Conservation (phyloP, 176 grass and related monocot genomes). For the Otatea glauca region DNA sequence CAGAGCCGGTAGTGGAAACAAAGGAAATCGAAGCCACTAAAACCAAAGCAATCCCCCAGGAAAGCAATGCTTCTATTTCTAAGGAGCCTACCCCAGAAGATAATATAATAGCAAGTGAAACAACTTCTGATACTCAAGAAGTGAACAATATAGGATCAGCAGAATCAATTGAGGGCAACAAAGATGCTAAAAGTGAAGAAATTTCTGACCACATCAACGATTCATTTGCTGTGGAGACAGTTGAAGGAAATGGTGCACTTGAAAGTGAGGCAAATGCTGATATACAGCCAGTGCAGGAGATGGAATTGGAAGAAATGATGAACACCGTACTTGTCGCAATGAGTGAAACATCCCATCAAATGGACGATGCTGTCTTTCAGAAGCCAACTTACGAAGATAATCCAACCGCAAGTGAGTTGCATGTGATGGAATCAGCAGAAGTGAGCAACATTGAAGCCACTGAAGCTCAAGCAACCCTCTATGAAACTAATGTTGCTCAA, state of each 20-base stretch:
- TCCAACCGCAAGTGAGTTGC: neutral
- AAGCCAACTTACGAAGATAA: conserved; percentile 34
- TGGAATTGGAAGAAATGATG: conserved; percentile 26
- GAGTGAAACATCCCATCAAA: conserved; percentile 24
- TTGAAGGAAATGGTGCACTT: conserved; percentile 11
- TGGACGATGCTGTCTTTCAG: conserved; percentile 3
- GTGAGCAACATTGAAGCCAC: conserved; percentile 27
- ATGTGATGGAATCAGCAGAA: conserved; percentile 24
- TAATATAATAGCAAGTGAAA: conserved; percentile 40
- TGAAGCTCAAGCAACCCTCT: conserved; percentile 20
- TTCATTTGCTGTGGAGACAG: neutral
- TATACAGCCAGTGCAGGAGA: conserved; percentile 30
- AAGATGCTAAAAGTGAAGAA: conserved; percentile 26
- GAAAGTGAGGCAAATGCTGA: conserved; percentile 35
- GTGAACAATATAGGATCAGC: neutral
- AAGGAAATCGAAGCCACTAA: conserved; percentile 27
- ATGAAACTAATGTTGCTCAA: neutral
- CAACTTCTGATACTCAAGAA: conserved; percentile 19
- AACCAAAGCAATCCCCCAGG: conserved; percentile 18
- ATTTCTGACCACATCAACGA: conserved; percentile 11
- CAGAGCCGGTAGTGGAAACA: conserved; percentile 9
- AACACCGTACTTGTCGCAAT: neutral
- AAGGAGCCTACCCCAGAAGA: conserved; percentile 40
- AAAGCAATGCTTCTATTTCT: conserved; percentile 32
- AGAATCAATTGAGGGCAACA: conserved; percentile 17